Percentiles rank a stretch among this genome's conserved stretches.
phyloP scores from a whole-genome alignment of 345 rosid genomes.

The Boechera stricta region DNA sequence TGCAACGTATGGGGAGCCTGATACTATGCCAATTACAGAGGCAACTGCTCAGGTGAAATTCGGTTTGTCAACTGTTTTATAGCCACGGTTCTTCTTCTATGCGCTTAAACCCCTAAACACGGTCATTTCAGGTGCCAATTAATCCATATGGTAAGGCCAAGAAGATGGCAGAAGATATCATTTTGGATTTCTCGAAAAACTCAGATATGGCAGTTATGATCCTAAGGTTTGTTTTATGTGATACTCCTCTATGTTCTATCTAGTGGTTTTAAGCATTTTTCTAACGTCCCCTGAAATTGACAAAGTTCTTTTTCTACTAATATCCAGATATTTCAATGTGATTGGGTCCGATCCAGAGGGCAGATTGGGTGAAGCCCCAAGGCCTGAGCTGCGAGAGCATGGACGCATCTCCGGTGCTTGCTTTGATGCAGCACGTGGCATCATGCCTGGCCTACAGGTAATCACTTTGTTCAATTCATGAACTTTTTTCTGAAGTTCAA shows the following conservation, averaged over 20 bases:
- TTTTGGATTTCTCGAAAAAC: slow-evolving; percentile 65
- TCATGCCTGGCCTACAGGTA: slow-evolving; percentile 64
- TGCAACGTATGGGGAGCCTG: slow-evolving; percentile 79
- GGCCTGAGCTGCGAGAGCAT: slow-evolving; percentile 66
- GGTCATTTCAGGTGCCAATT: slow-evolving; percentile 52
- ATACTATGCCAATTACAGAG: slow-evolving; percentile 68
- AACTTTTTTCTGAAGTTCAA: slow-evolving; percentile 13
- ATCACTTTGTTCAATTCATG: slow-evolving; percentile 5
- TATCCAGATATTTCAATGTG: slow-evolving; percentile 67
- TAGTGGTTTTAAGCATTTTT: not conserved
- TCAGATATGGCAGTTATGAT: slow-evolving; percentile 71
- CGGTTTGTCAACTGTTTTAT: not conserved
- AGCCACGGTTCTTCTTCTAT: not conserved
- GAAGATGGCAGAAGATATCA: slow-evolving; percentile 77
- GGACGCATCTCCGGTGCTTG: slow-evolving; percentile 80
- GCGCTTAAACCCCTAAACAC: not conserved
- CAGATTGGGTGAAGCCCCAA: slow-evolving; percentile 75
- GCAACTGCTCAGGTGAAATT: slow-evolving; percentile 53
- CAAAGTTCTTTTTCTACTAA: not conserved
- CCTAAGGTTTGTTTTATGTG: slow-evolving; percentile 49
- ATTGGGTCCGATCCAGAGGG: slow-evolving; percentile 79
- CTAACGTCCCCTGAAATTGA: slow-evolving; percentile 1
- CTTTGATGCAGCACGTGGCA: slow-evolving; percentile 74
- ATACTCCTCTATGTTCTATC: not conserved
- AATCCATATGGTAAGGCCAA: slow-evolving; percentile 78